Percentiles rank a stretch among this genome's conserved stretches.
phyloP scores from a whole-genome alignment of 2,329 filamentous ascomycete genomes.

The Xylaria sp. region DNA sequence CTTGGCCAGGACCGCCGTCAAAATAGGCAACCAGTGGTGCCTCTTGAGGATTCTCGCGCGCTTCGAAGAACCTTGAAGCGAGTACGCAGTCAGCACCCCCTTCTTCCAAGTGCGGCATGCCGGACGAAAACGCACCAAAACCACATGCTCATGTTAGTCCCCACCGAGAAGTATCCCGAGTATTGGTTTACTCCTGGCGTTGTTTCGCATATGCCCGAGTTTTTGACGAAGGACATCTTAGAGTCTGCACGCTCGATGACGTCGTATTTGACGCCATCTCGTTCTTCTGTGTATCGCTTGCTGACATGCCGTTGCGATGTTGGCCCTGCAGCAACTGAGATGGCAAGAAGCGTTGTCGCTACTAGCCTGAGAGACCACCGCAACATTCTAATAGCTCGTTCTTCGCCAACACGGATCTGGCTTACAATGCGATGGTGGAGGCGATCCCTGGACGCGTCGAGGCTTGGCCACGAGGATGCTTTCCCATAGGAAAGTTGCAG shows the following conservation, averaged over 20 bases:
- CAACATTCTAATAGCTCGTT: constrained; percentile 1
- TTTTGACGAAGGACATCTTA: constrained; percentile 51
- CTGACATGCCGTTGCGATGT: constrained; percentile 1
- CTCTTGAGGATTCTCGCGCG: constrained; percentile 35
- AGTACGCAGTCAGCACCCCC: neutral
- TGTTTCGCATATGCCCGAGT: constrained; percentile 55
- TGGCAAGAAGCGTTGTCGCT: constrained; percentile 3
- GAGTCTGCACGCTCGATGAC: constrained; percentile 52
- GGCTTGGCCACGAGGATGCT: too few relatives aligned
- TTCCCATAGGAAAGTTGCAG: too few relatives aligned
- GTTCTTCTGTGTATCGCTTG: constrained; percentile 24
- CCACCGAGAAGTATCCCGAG: constrained; percentile 54
- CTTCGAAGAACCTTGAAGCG: constrained; percentile 41
- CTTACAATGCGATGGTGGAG: neutral
- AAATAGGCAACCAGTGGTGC: constrained; percentile 42
- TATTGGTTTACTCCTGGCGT: constrained; percentile 53
- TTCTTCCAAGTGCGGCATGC: neutral
- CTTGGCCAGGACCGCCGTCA: constrained; percentile 46
- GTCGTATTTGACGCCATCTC: constrained; percentile 37
- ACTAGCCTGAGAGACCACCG: constrained; percentile 5
- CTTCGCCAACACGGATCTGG: neutral
- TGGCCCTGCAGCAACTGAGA: constrained; percentile 4
- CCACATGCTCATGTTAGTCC: constrained; percentile 47
- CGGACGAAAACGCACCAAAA: constrained; percentile 40
- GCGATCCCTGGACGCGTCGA: too few relatives aligned